A percentile compares a stretch with the other conserved stretches of the same genome.
These are phyloP conservation scores for Trypethelium eluteriae DNA, from an alignment of 495 filamentous ascomycete species.

Conservation along the genomic window DNA sequence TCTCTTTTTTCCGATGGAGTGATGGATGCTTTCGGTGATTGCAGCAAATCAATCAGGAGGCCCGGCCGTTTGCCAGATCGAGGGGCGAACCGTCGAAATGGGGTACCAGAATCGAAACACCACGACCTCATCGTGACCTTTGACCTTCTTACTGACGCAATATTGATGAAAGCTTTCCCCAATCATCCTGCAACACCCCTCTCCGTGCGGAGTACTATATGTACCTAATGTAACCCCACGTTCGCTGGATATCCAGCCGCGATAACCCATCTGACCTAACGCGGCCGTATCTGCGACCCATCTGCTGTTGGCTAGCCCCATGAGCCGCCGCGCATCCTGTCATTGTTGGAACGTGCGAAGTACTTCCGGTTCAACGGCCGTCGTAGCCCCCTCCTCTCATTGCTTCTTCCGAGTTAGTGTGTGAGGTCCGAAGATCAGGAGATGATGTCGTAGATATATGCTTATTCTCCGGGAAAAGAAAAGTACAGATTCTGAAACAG, in stretches of 20 bases:
- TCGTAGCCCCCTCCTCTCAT: neutral
- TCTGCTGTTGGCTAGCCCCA: constrained; percentile 1
- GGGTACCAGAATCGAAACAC: neutral
- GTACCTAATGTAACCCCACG: neutral
- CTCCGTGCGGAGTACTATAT: neutral
- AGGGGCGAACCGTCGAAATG: neutral
- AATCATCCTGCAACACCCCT: neutral
- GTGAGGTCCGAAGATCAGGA: neutral
- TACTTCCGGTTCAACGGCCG: constrained; percentile 1
- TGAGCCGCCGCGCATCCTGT: neutral
- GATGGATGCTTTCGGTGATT: neutral
- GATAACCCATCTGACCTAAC: constrained; percentile 2
- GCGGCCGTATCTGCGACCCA: constrained; percentile 5
- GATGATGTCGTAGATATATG: neutral
- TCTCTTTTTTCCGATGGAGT: neutral
- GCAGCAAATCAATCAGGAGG: neutral
- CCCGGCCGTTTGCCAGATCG: neutral
- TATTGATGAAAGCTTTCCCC: neutral
- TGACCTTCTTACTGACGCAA: neutral
- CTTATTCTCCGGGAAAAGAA: constrained; percentile 3
- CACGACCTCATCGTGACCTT: neutral
- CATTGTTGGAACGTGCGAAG: neutral
- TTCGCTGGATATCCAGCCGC: neutral
- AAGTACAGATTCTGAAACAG: neutral
- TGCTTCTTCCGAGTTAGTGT: neutral